Conservation (phyloP, 306 rosid genomes). For the Mimosa pudica region DNA sequence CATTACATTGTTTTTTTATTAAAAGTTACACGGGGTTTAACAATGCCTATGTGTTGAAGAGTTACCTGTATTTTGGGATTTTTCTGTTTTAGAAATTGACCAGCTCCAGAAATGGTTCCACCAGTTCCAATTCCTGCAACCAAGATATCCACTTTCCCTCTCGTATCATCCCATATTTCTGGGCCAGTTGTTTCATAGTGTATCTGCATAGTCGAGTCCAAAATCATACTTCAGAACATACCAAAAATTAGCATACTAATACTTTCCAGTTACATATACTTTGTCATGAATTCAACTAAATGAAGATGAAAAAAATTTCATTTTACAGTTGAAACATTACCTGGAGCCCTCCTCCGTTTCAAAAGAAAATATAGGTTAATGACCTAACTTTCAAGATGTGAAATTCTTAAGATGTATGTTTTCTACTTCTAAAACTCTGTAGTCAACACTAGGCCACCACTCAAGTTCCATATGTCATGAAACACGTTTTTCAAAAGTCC, state of each 20-base stretch:
- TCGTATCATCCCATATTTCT: slow-evolving; percentile 98
- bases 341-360: background rate
- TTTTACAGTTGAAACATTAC: slow-evolving; percentile 26
- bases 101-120: slow-evolving; percentile 92
- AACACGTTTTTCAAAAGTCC: background rate
- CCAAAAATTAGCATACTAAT: slow-evolving; percentile 21
- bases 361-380: background rate
- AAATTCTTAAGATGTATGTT: slow-evolving; percentile 5
- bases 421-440: slow-evolving; percentile 10
- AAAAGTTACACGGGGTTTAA: slow-evolving; percentile 3
- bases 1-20: slow-evolving; percentile 22
- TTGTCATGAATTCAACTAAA: slow-evolving; percentile 18
- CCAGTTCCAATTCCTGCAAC: slow-evolving; percentile 99
- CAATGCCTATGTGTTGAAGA: slow-evolving; percentile 23
- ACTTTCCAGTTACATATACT: slow-evolving; percentile 23
- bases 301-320: background rate
- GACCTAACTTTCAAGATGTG: slow-evolving; percentile 15
- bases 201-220: slow-evolving; percentile 59
- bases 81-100: slow-evolving; percentile 77
- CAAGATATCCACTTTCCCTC: slow-evolving; percentile 93
- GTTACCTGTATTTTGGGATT: slow-evolving; percentile 83
- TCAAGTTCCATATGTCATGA: background rate
- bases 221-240: slow-evolving; percentile 32
- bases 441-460: background rate
- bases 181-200: slow-evolving; percentile 99